phyloP scores from a whole-genome alignment of 768 basidiomycete genomes.

The Coprinellus micaceus region DNA sequence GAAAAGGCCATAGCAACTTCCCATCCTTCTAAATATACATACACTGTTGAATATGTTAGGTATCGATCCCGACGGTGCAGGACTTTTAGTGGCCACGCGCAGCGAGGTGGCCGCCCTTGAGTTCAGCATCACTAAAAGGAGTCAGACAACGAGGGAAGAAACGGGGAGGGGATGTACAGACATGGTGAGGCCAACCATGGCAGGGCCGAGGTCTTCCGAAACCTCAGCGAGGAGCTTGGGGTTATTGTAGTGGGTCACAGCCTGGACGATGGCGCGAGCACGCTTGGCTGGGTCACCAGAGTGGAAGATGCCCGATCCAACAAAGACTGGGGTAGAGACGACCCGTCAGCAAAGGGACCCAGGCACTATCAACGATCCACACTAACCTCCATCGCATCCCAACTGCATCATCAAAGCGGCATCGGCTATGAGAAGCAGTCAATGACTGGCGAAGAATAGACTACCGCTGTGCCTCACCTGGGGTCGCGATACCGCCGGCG shows the following conservation, averaged over 20 bases:
- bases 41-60: no score
- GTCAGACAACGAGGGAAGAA: no score
- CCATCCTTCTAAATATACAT: no score
- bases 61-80: not conserved
- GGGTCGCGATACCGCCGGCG: slow-evolving; percentile 90
- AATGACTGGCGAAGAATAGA: slow-evolving; percentile 5
- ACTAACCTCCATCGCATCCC: slow-evolving; percentile 90
- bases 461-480: slow-evolving; percentile 46
- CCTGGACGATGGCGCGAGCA: slow-evolving; percentile 94
- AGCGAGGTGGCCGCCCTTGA: slow-evolving; percentile 71
- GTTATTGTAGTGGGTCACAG: slow-evolving; percentile 96
- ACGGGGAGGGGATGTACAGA: no score
- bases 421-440: slow-evolving; percentile 54
- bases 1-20: not conserved
- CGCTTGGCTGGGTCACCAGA: slow-evolving; percentile 92
- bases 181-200: slow-evolving; percentile 96
- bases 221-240: slow-evolving; percentile 88
- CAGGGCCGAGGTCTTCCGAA: slow-evolving; percentile 78
- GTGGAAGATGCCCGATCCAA: slow-evolving; percentile 97
- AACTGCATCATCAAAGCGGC: slow-evolving; percentile 99
- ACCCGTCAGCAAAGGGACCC: not conserved
- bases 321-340: slow-evolving; percentile 74
- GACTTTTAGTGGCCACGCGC: slow-evolving; percentile 46
- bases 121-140: slow-evolving; percentile 62
- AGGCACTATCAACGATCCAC: slow-evolving; percentile 4